Conservation (phyloP, 2,329 filamentous ascomycete genomes). For the Phialemonium atrogriseum region DNA sequence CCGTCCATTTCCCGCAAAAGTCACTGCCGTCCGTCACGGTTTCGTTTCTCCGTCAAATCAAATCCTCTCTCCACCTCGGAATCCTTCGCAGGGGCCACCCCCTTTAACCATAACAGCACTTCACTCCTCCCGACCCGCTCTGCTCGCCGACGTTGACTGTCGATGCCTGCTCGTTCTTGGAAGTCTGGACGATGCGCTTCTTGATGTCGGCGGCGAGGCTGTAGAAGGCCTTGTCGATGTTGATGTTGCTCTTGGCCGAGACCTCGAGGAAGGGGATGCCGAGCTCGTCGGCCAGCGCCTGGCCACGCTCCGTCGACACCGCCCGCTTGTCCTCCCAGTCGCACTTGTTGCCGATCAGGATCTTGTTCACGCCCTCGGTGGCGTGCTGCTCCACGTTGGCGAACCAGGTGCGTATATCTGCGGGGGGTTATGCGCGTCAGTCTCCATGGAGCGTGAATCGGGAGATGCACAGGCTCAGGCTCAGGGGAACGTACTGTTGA, state of each 20-base stretch:
- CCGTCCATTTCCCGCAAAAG: too few species aligned
- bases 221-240: constrained; percentile 98
- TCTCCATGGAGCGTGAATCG: too few species aligned
- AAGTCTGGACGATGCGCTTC: constrained; percentile 91
- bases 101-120: constrained; percentile 91
- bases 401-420: constrained; percentile 99
- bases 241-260: constrained; percentile 98
- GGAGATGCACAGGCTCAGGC: too few species aligned
- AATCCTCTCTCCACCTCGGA: too few species aligned
- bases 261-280: constrained; percentile 98
- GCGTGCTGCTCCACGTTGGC: constrained; percentile 98
- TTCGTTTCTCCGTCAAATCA: too few species aligned
- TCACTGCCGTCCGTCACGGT: too few species aligned
- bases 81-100: too few species aligned
- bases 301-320: constrained; percentile 85
- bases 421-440: constrained; percentile 3
- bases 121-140: constrained; percentile 49
- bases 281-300: constrained; percentile 88
- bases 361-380: constrained; percentile 98
- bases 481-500: constrained; percentile 64
- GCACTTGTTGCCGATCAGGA: constrained; percentile 98
- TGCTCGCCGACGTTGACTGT: constrained; percentile 63
- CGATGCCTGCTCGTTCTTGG: constrained; percentile 61
- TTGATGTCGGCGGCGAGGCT: constrained; percentile 94
- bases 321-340: constrained; percentile 99